Conservation (phyloP, 805 yeast species). For the Lipomyces japonicus region DNA sequence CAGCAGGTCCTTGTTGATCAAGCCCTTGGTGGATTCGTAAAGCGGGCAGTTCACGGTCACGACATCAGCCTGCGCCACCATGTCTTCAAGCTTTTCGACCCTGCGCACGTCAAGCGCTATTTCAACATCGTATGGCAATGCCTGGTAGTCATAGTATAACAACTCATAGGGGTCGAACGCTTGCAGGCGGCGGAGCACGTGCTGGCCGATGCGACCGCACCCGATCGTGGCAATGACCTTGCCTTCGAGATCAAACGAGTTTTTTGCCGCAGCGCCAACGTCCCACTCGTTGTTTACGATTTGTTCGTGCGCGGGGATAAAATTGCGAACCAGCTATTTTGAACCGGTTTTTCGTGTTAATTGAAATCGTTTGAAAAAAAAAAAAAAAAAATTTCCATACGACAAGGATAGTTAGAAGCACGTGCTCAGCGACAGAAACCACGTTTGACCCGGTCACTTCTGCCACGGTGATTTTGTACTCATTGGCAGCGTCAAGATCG, state of each 20-base stretch:
- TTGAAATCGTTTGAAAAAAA: not conserved
- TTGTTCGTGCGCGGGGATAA: constrained; percentile 73
- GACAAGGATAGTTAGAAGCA: constrained; percentile 64
- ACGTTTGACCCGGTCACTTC: constrained; percentile 85
- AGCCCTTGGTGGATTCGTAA: constrained; percentile 64
- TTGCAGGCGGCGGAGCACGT: constrained; percentile 65
- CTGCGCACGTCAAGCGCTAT: constrained; percentile 65
- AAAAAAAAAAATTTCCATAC: constrained; percentile 8
- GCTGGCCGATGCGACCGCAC: constrained; percentile 75
- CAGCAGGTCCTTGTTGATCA: constrained; percentile 61
- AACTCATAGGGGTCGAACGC: constrained; percentile 74
- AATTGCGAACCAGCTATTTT: constrained; percentile 66
- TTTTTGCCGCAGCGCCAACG: constrained; percentile 71
- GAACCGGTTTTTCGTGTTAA: not conserved
- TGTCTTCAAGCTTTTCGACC: constrained; percentile 47
- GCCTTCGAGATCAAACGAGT: constrained; percentile 69
- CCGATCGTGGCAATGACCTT: constrained; percentile 78
- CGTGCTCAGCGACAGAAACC: constrained; percentile 78
- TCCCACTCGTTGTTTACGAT: constrained; percentile 64
- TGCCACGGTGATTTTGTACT: constrained; percentile 59
- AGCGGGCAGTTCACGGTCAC: constrained; percentile 77
- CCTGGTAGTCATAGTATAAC: constrained; percentile 71
- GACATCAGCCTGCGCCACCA: constrained; percentile 64
- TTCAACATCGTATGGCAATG: constrained; percentile 57
- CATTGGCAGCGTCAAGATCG: constrained; percentile 66